These are phyloP conservation scores for Sarcodon aspratus DNA, from an alignment of 768 basidiomycete genomes.

Conservation along the genomic window DNA sequence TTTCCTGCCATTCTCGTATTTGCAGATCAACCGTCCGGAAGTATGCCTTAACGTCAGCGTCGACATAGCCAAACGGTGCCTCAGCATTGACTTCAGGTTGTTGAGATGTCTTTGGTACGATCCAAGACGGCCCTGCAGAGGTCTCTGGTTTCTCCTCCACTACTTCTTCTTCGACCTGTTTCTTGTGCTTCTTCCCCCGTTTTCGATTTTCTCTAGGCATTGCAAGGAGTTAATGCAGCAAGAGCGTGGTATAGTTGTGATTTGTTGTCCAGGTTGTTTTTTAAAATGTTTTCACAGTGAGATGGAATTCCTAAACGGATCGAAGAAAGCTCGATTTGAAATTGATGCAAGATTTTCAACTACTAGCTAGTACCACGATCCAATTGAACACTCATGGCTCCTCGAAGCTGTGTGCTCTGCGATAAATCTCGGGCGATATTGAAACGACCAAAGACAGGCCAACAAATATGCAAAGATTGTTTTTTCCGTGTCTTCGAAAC, in stretches of 20 bases:
- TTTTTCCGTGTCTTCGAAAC: conserved; percentile 98
- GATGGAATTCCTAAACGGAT: not conserved
- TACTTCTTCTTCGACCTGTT: conserved; percentile 19
- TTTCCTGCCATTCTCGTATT: conserved; percentile 78
- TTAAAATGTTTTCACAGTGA: too few species aligned
- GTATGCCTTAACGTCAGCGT: conserved; percentile 86
- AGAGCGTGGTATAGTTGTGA: not conserved
- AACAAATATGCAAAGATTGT: conserved; percentile 93
- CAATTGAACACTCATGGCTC: conserved; percentile 46
- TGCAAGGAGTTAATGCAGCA: not conserved
- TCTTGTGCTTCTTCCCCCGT: conserved; percentile 68
- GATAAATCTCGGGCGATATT: conserved; percentile 71
- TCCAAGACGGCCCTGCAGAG: conserved; percentile 40
- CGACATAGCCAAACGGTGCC: conserved; percentile 84
- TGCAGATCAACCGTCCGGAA: conserved; percentile 83
- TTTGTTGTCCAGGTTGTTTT: too few species aligned
- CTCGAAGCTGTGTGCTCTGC: conserved; percentile 71
- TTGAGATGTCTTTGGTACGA: conserved; percentile 30
- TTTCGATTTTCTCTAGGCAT: conserved; percentile 75
- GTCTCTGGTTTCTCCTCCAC: conserved; percentile 1
- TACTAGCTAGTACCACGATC: not conserved
- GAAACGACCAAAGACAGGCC: conserved; percentile 92
- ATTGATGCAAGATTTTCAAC: not conserved
- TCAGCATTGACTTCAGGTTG: conserved; percentile 37
- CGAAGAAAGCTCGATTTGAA: not conserved